Conservation (phyloP, 2,329 filamentous ascomycete genomes). For the Neonectria faginata region DNA sequence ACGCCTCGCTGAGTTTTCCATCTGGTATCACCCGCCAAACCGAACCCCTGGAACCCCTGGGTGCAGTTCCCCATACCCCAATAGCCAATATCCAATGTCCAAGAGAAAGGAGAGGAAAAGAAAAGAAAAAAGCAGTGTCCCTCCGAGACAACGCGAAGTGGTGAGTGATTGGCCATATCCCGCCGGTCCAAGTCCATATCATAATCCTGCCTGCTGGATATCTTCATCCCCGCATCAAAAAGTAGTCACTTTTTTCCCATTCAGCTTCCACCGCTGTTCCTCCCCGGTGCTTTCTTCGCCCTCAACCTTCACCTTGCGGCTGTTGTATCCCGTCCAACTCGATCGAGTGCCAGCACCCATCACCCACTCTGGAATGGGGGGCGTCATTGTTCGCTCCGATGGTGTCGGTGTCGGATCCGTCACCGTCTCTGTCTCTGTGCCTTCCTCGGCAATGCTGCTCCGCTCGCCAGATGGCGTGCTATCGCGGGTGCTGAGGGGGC, state of each 20-base stretch:
- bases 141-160: conserved; percentile 7
- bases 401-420: conserved; percentile 31
- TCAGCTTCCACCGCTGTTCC: conserved; percentile 15
- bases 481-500: conserved; percentile 61
- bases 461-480: conserved; percentile 55
- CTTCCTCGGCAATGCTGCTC: conserved; percentile 42
- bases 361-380: conserved; percentile 72
- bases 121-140: neutral
- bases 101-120: neutral
- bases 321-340: conserved; percentile 62
- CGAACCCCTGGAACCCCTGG: conserved; percentile 11
- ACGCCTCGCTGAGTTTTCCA: conserved; percentile 26
- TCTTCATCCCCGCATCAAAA: conserved; percentile 20
- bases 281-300: conserved; percentile 25
- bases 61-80: conserved; percentile 7
- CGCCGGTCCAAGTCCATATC: conserved; percentile 13
- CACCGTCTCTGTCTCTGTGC: conserved; percentile 40
- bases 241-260: conserved; percentile 33
- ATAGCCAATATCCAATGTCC: conserved; percentile 1
- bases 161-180: conserved; percentile 19
- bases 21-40: conserved; percentile 22
- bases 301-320: conserved; percentile 47
- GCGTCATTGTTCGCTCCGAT: conserved; percentile 64
- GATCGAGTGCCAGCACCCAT: conserved; percentile 64
- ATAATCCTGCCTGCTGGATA: conserved; percentile 32